A percentile compares a stretch with the other conserved stretches of the same genome.
Evolutionary conservation across 345 rosid genomes (phyloP).

Genomic region (Citrus unshiu): DNA sequence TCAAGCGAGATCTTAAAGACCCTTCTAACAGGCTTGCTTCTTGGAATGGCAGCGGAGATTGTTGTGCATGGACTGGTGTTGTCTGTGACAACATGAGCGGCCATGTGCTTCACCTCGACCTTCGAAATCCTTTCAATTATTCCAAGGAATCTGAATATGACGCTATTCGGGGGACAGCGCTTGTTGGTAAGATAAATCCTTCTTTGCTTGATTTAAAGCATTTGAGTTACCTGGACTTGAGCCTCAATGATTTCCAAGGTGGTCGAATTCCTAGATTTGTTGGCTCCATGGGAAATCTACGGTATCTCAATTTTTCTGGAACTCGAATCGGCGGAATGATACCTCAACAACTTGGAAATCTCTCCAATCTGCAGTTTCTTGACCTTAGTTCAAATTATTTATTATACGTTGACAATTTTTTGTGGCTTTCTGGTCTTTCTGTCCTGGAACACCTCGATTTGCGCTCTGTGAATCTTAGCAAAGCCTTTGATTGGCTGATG

Average conservation of each 20-base stretch:
- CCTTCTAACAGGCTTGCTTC: no score
- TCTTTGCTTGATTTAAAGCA: no score
- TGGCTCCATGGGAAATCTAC: background rate
- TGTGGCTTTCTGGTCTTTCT: no score
- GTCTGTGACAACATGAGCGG: background rate
- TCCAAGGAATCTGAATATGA: background rate
- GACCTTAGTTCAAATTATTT: background rate
- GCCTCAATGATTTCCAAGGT: background rate
- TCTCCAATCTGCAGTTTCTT: constrained; percentile 6
- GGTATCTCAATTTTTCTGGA: background rate
- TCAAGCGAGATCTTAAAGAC: no score
- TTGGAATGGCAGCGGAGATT: no score
- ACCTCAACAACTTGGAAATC: background rate
- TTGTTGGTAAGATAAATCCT: no score
- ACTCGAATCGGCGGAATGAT: no score
- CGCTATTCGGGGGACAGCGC: background rate
- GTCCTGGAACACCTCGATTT: no score
- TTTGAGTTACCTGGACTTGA: constrained; percentile 16
- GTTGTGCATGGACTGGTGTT: no score
- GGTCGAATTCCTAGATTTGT: constrained; percentile 11
- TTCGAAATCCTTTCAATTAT: background rate
- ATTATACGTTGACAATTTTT: background rate
- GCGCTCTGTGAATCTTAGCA: no score
- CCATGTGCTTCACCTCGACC: background rate
- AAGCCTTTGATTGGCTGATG: no score